A percentile compares a stretch with the other conserved stretches of the same genome.
Evolutionary conservation across 192 early-diverging fungal genomes (phyloP).

Genomic region (Backusella luteola): DNA sequence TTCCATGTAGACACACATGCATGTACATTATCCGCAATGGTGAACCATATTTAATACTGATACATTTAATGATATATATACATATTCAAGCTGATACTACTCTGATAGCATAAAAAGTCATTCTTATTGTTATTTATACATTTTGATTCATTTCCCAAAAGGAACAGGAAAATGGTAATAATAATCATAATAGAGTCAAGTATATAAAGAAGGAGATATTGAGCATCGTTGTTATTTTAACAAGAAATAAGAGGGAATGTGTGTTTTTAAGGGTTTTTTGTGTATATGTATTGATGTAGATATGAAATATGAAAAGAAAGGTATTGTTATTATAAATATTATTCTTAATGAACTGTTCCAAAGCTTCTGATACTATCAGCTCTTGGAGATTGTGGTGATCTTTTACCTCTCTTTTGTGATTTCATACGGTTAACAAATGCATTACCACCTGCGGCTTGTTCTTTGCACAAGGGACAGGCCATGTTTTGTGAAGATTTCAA

Average conservation of each 20-base stretch:
- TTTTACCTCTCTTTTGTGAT: slow-evolving; percentile 10
- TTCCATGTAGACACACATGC: too few species aligned
- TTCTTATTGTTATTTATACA: neutral
- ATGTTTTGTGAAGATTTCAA: slow-evolving; percentile 40
- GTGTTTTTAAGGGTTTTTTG: neutral
- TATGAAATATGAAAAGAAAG: neutral
- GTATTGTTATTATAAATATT: neutral
- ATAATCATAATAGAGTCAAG: neutral
- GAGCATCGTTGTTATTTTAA: neutral
- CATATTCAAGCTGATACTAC: neutral
- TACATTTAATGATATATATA: neutral
- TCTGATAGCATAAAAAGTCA: neutral
- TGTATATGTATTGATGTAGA: neutral
- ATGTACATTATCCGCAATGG: too few species aligned
- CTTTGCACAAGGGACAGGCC: slow-evolving; percentile 53
- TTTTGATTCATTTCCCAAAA: neutral
- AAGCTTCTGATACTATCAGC: slow-evolving; percentile 21
- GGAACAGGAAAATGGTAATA: neutral
- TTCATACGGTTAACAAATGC: slow-evolving; percentile 40
- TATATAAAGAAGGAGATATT: neutral
- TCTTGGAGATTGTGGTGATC: slow-evolving; percentile 5
- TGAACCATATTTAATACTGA: neutral
- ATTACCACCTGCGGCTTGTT: slow-evolving; percentile 42
- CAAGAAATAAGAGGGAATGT: neutral
- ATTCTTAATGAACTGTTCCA: slow-evolving; percentile 20